Evolutionary conservation across 2,329 filamentous ascomycete genomes (phyloP).

Genomic region (Coniochaeta sp.): DNA sequence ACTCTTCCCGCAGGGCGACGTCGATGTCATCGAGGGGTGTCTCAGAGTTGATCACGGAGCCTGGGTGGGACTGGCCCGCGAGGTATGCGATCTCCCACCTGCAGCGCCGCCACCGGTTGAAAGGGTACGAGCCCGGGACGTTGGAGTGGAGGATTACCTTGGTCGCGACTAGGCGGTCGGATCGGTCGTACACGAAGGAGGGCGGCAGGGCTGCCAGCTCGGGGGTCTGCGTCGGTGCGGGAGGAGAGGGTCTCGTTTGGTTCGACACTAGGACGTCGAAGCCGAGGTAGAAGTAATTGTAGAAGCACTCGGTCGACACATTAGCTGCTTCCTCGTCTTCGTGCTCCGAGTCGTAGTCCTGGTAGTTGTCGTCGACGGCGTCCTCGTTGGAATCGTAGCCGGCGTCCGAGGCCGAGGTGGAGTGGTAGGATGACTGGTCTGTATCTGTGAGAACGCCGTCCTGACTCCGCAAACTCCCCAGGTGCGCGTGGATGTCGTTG

Average conservation of each 20-base stretch:
- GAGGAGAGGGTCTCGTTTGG: conserved; percentile 57
- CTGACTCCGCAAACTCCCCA: neutral
- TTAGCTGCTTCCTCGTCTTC: conserved; percentile 48
- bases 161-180: conserved; percentile 70
- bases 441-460: conserved; percentile 49
- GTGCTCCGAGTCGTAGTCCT: conserved; percentile 51
- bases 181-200: conserved; percentile 22
- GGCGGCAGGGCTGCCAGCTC: conserved; percentile 38
- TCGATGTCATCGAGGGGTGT: conserved; percentile 69
- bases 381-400: conserved; percentile 58
- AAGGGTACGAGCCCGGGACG: conserved; percentile 90
- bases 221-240: conserved; percentile 10
- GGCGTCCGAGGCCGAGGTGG: conserved; percentile 40
- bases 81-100: conserved; percentile 73
- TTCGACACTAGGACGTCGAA: conserved; percentile 90
- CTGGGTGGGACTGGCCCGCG: conserved; percentile 32
- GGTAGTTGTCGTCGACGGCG: conserved; percentile 54
- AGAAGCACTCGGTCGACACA: conserved; percentile 73
- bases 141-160: conserved; percentile 95
- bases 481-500: conserved; percentile 38
- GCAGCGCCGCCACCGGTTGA: conserved; percentile 86
- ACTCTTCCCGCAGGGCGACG: conserved; percentile 57
- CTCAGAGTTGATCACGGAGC: conserved; percentile 60
- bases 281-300: conserved; percentile 94
- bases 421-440: conserved; percentile 68